A percentile compares a stretch with the other conserved stretches of the same genome.
These are phyloP conservation scores for Geotrichum reessii DNA, from an alignment of 1,139 yeast genomes.

Conservation along the genomic window DNA sequence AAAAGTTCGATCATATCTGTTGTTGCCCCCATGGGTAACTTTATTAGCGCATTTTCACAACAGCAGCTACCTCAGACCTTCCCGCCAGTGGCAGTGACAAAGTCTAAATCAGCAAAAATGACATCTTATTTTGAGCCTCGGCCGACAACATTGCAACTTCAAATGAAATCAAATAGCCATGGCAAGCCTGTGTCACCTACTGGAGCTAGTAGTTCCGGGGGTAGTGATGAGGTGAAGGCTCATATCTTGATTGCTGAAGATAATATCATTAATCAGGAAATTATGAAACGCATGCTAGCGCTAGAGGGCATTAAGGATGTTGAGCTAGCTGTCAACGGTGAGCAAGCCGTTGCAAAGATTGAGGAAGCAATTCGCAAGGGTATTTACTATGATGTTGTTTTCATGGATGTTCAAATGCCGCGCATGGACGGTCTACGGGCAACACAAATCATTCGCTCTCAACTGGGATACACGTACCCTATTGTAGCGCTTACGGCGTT, in stretches of 20 bases:
- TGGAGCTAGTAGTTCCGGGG: background rate
- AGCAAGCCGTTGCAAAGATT: constrained; percentile 71
- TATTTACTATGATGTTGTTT: constrained; percentile 55
- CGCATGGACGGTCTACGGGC: constrained; percentile 83
- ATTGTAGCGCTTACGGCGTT: constrained; percentile 93
- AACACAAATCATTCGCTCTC: constrained; percentile 61
- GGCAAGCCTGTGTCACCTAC: background rate
- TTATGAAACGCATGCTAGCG: constrained; percentile 78
- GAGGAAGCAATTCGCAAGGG: background rate
- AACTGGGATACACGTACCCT: constrained; percentile 56
- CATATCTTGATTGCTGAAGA: constrained; percentile 84
- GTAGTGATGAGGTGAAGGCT: background rate
- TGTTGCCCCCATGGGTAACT: background rate
- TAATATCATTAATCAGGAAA: constrained; percentile 89
- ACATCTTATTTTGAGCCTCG: background rate
- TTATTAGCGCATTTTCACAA: background rate
- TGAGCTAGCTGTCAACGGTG: constrained; percentile 83
- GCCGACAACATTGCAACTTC: background rate
- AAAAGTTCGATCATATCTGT: background rate
- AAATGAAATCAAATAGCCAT: background rate
- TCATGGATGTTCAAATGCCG: constrained; percentile 98
- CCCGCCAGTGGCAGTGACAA: background rate
- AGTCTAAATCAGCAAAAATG: background rate
- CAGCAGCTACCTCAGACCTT: background rate
- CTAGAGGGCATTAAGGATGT: constrained; percentile 74